Percentiles rank a stretch among this genome's conserved stretches.
Conservation (phyloP, 2,329 filamentous ascomycete genomes). For the Endocalyx cinctus region DNA sequence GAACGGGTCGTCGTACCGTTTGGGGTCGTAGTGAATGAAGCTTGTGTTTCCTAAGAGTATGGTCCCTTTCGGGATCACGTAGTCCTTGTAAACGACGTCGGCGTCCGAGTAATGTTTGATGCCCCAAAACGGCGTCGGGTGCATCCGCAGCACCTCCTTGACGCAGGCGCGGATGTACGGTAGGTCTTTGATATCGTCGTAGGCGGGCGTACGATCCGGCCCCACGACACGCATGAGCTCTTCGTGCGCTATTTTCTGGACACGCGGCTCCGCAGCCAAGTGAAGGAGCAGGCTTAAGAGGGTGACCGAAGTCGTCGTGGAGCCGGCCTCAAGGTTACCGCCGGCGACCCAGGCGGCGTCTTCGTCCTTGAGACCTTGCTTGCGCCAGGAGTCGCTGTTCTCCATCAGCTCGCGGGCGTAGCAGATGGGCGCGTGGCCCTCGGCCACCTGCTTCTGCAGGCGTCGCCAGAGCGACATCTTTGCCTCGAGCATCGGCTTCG, state of each 20-base stretch:
- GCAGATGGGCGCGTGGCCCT: slow-evolving; percentile 16
- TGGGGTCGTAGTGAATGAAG: slow-evolving; percentile 17
- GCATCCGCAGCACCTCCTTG: slow-evolving; percentile 24
- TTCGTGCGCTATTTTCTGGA: slow-evolving; percentile 36
- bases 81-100: slow-evolving; percentile 40
- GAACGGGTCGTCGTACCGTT: slow-evolving; percentile 12
- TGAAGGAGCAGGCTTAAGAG: slow-evolving; percentile 24
- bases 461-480: slow-evolving; percentile 21
- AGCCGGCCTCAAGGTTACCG: slow-evolving; percentile 32
- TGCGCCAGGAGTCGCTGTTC: slow-evolving; percentile 14
- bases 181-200: slow-evolving; percentile 23
- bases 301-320: slow-evolving; percentile 31
- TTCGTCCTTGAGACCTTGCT: slow-evolving; percentile 19
- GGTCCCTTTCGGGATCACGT: slow-evolving; percentile 40
- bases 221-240: slow-evolving; percentile 37
- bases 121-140: slow-evolving; percentile 23
- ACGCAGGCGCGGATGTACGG: slow-evolving; percentile 29
- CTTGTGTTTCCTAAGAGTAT: slow-evolving; percentile 32
- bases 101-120: slow-evolving; percentile 38
- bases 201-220: slow-evolving; percentile 20
- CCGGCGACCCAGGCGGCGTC: slow-evolving; percentile 20
- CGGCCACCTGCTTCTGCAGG: slow-evolving; percentile 12
- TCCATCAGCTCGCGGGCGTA: slow-evolving; percentile 18
- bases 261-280: slow-evolving; percentile 13
- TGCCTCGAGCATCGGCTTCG: slow-evolving; percentile 12